A percentile compares a stretch with the other conserved stretches of the same genome.
Conservation (phyloP, 2,329 filamentous ascomycete genomes). For the Aspergillus glaucus region DNA sequence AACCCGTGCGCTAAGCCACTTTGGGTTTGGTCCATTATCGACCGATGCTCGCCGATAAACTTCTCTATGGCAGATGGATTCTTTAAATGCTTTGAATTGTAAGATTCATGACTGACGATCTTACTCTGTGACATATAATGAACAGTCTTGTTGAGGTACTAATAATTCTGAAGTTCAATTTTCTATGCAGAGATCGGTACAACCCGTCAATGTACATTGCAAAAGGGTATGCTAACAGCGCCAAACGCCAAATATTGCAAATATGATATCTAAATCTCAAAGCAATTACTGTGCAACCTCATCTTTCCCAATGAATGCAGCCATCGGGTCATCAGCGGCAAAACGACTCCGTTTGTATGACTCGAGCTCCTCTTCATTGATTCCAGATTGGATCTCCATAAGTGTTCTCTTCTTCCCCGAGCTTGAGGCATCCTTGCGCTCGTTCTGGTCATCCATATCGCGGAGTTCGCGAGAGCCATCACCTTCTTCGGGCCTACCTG, state of each 20-base stretch:
- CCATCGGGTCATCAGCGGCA: conserved; percentile 79
- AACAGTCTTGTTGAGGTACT: no score
- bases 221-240: conserved; percentile 8
- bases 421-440: conserved; percentile 26
- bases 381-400: conserved; percentile 69
- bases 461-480: conserved; percentile 11
- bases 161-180: no score
- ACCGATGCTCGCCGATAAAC: no score
- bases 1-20: background rate
- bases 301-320: conserved; percentile 68
- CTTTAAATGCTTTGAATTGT: no score
- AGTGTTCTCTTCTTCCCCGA: conserved; percentile 63
- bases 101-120: no score
- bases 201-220: no score
- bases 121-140: no score
- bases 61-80: no score
- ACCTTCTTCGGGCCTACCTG: background rate
- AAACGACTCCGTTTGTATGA: conserved; percentile 71
- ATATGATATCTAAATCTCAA: background rate
- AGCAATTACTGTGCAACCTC: conserved; percentile 47
- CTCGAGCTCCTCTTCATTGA: conserved; percentile 80
- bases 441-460: conserved; percentile 16
- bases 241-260: conserved; percentile 6
- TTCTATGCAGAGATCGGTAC: no score
- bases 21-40: background rate